phyloP scores from a whole-genome alignment of 495 filamentous ascomycete species.

The Penicillium diatomitis region DNA sequence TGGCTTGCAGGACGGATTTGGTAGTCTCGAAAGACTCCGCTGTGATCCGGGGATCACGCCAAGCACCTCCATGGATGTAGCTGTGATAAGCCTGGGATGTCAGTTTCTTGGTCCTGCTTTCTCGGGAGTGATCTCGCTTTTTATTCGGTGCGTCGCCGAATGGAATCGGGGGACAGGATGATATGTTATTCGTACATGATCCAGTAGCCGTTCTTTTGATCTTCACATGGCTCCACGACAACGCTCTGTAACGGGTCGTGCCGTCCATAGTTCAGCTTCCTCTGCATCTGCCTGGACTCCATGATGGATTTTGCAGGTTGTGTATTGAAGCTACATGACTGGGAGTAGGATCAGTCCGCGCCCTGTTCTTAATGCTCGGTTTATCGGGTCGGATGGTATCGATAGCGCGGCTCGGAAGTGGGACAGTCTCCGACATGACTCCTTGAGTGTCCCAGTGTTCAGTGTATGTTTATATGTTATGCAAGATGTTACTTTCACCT shows the following conservation, averaged over 20 bases:
- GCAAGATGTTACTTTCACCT: too few species aligned
- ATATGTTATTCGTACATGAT: constrained; percentile 28
- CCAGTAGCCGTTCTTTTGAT: constrained; percentile 30
- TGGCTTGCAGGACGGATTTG: constrained; percentile 33
- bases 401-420: constrained; percentile 6
- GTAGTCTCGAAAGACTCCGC: constrained; percentile 41
- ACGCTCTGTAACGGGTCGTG: constrained; percentile 25
- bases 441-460: too few species aligned
- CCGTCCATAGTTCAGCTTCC: constrained; percentile 24
- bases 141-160: background rate
- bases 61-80: constrained; percentile 85
- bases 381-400: constrained; percentile 3
- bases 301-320: constrained; percentile 2
- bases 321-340: background rate
- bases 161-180: background rate
- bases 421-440: constrained; percentile 1
- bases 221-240: constrained; percentile 17
- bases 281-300: constrained; percentile 5
- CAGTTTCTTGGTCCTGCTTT: too few species aligned
- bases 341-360: background rate
- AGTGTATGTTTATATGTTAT: too few species aligned
- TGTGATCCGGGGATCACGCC: constrained; percentile 63
- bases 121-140: background rate
- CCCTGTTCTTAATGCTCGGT: background rate
- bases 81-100: constrained; percentile 17